These are phyloP conservation scores for Yamadazyma spencermartinsiae DNA, from an alignment of 1,139 yeast genomes.

Conservation along the genomic window DNA sequence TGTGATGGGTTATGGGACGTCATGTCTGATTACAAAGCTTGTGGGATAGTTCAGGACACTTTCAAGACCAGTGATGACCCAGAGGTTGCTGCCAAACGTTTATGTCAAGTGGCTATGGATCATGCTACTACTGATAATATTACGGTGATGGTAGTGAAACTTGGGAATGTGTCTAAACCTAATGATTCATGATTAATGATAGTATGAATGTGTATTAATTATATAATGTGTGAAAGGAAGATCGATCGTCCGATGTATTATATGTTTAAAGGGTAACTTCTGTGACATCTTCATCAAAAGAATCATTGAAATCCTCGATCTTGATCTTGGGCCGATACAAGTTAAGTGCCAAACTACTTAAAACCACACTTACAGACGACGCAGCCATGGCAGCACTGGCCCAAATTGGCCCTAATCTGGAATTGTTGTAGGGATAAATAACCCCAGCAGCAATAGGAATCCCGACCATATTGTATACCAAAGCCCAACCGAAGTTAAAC, in stretches of 20 bases:
- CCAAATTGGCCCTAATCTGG: constrained; percentile 61
- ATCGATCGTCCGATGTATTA: too few relatives aligned
- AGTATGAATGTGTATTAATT: neutral
- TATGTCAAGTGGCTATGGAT: constrained; percentile 77
- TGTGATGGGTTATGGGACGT: constrained; percentile 98
- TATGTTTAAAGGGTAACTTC: constrained; percentile 5
- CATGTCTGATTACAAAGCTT: constrained; percentile 76
- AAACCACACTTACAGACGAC: constrained; percentile 58
- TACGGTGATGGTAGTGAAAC: constrained; percentile 83
- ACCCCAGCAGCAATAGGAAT: constrained; percentile 68
- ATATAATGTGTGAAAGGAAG: neutral
- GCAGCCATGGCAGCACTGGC: constrained; percentile 69
- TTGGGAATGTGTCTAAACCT: constrained; percentile 44
- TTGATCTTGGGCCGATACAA: constrained; percentile 43
- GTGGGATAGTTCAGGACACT: constrained; percentile 58
- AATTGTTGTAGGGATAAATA: constrained; percentile 53
- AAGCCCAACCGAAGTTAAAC: constrained; percentile 54
- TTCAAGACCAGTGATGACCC: constrained; percentile 41
- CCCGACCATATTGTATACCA: constrained; percentile 53
- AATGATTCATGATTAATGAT: constrained; percentile 11
- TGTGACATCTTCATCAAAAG: constrained; percentile 8
- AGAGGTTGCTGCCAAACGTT: constrained; percentile 62
- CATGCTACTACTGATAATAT: constrained; percentile 87
- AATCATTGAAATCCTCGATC: constrained; percentile 17
- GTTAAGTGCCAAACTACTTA: constrained; percentile 54